phyloP scores from a whole-genome alignment of 1,139 yeast species.

The Meyerozyma smithsonii region DNA sequence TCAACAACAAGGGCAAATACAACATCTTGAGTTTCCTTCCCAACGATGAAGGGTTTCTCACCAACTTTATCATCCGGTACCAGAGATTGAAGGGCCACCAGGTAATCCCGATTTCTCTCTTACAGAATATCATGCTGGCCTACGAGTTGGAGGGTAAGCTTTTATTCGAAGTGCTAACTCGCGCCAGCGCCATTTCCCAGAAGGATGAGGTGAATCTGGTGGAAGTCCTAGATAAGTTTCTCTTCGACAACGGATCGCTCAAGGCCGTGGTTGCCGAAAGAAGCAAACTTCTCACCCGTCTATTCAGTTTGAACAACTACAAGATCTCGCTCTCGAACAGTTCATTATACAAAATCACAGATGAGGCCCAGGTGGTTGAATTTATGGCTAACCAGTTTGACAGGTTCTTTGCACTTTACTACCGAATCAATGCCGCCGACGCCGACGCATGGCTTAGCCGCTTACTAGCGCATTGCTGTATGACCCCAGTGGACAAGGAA shows the following conservation, averaged over 20 bases:
- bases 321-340: not conserved
- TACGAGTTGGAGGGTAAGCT: slow-evolving; percentile 1
- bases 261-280: slow-evolving; percentile 2
- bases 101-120: not conserved
- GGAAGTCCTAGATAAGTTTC: not conserved
- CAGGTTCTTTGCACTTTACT: slow-evolving; percentile 2
- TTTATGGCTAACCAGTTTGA: slow-evolving; percentile 1
- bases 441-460: not conserved
- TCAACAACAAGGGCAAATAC: not conserved
- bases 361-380: not conserved
- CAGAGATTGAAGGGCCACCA: not conserved
- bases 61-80: not conserved
- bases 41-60: not conserved
- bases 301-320: slow-evolving; percentile 1
- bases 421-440: slow-evolving; percentile 1
- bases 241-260: not conserved
- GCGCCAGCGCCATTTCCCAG: not conserved
- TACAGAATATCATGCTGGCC: not conserved
- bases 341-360: not conserved
- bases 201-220: not conserved
- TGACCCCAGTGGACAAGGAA: not conserved
- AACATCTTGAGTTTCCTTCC: slow-evolving; percentile 1
- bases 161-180: not conserved
- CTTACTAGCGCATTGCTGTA: not conserved
- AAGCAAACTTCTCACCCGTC: not conserved